Evolutionary conservation across 106 monocot genomes (phyloP).

Genomic region (Dendrobium catenatum): DNA sequence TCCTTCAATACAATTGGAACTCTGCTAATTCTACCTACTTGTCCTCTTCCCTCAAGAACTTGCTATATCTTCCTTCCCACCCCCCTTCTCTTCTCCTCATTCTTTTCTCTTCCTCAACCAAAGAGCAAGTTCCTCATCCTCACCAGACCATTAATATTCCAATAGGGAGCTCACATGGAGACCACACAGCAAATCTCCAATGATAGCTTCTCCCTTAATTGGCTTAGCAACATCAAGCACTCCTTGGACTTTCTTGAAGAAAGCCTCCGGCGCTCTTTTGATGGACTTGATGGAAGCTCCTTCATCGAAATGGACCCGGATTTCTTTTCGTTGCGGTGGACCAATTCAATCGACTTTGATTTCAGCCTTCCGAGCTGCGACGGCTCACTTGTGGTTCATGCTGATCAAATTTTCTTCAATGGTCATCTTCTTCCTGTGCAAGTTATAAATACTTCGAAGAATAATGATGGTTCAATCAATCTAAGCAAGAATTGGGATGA

Average conservation of each 20-base stretch:
- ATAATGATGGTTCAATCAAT: neutral
- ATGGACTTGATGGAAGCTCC: neutral
- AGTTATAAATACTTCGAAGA: neutral
- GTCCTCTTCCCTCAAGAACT: neutral
- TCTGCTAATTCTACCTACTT: too few relatives aligned
- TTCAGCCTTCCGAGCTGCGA: neutral
- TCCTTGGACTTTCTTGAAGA: constrained; percentile 10
- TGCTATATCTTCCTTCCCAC: neutral
- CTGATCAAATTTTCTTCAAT: constrained; percentile 8
- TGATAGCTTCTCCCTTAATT: constrained; percentile 49
- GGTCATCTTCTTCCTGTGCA: constrained; percentile 1
- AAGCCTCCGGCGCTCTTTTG: neutral
- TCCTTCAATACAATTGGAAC: neutral
- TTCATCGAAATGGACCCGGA: constrained; percentile 55
- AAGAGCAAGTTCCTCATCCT: neutral
- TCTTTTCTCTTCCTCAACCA: neutral
- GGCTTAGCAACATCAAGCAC: constrained; percentile 33
- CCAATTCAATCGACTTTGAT: neutral
- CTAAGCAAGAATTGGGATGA: neutral
- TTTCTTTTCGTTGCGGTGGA: constrained; percentile 22
- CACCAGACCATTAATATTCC: neutral
- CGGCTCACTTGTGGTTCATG: neutral
- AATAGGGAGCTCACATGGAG: constrained; percentile 20
- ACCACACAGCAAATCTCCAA: constrained; percentile 20
- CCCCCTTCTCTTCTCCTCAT: neutral